Conservation (phyloP, 306 rosid species). For the Erythrophleum fordii region DNA sequence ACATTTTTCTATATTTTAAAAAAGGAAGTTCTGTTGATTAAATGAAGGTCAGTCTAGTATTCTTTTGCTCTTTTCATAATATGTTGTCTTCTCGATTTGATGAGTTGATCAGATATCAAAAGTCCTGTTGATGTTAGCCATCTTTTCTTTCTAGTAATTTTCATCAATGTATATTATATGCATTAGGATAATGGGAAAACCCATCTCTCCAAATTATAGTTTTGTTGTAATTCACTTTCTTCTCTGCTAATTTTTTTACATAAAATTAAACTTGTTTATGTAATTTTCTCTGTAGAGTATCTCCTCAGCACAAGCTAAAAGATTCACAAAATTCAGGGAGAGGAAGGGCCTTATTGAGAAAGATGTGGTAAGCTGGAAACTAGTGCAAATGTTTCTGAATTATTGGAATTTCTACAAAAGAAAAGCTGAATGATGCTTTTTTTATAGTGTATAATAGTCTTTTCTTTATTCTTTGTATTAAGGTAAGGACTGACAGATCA, state of each 20-base stretch:
- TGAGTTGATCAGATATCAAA: not conserved
- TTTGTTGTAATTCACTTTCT: not conserved
- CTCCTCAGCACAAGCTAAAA: constrained; percentile 78
- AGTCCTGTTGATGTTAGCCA: not conserved
- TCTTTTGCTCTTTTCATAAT: not conserved
- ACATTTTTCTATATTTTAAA: constrained; percentile 10
- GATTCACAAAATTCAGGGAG: constrained; percentile 96
- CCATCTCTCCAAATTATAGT: not conserved
- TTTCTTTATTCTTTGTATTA: not conserved
- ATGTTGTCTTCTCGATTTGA: not conserved
- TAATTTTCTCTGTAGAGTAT: constrained; percentile 69
- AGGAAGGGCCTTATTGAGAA: constrained; percentile 96
- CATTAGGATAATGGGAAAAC: not conserved
- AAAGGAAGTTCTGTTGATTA: not conserved
- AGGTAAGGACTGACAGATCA: constrained; percentile 97
- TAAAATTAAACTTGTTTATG: not conserved
- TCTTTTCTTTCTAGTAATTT: not conserved
- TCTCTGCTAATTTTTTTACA: not conserved
- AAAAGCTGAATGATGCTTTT: constrained; percentile 30
- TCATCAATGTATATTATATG: not conserved
- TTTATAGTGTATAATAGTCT: constrained; percentile 28
- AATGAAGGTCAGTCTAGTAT: not conserved
- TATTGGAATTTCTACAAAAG: constrained; percentile 16
- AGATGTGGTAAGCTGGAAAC: constrained; percentile 83
- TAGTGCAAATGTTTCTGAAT: constrained; percentile 26